Conservation (phyloP, 257 asterid species). For the Fraxinus americana region DNA sequence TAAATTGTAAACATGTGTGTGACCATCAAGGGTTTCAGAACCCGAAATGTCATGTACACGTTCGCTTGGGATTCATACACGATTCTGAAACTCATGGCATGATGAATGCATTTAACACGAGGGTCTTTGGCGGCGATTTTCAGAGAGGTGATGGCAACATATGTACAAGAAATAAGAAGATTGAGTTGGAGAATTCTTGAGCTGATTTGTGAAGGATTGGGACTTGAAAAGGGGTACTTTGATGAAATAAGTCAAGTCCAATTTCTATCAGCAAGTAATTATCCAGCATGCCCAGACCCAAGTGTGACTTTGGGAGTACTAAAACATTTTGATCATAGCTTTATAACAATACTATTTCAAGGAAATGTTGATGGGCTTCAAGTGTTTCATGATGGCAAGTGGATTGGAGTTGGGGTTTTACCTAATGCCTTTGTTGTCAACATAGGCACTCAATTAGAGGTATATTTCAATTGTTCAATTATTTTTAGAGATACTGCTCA, state of each 20-base stretch:
- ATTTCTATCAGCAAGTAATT: slow-evolving; percentile 46
- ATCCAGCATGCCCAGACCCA: slow-evolving; percentile 71
- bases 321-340: slow-evolving; percentile 58
- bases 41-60: too few relatives aligned
- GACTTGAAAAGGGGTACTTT: slow-evolving; percentile 49
- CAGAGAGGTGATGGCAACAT: slow-evolving; percentile 45
- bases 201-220: slow-evolving; percentile 49
- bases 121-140: neutral
- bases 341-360: slow-evolving; percentile 53
- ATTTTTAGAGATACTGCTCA: slow-evolving; percentile 13
- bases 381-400: slow-evolving; percentile 47
- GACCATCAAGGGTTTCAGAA: neutral
- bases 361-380: slow-evolving; percentile 56
- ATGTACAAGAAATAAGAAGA: slow-evolving; percentile 39
- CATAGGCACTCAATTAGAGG: slow-evolving; percentile 64
- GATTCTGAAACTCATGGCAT: neutral
- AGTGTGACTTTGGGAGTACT: slow-evolving; percentile 50
- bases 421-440: slow-evolving; percentile 59
- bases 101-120: neutral
- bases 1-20: neutral
- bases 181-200: slow-evolving; percentile 45
- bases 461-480: slow-evolving; percentile 16
- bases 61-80: too few relatives aligned
- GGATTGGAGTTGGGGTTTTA: slow-evolving; percentile 54
- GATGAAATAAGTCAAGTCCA: slow-evolving; percentile 42